phyloP scores from a whole-genome alignment of 805 yeast species.

The Danielozyma ontarioensis region DNA sequence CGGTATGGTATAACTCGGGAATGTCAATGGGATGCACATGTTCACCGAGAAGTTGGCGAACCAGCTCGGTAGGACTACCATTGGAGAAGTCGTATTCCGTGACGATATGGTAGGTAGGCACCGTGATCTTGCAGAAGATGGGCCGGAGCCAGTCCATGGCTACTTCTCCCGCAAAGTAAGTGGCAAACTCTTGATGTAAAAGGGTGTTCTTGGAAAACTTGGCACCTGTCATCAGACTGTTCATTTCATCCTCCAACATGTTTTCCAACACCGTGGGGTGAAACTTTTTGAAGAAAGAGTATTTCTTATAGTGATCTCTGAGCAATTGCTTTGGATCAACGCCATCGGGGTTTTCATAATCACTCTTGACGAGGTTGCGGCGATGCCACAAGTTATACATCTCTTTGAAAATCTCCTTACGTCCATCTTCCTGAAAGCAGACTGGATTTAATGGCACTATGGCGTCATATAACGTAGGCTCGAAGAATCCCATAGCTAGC shows the following conservation, averaged over 20 bases:
- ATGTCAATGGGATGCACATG: constrained; percentile 2
- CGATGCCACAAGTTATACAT: background rate
- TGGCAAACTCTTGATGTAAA: background rate
- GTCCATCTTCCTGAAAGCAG: background rate
- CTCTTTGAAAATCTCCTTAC: background rate
- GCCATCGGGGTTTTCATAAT: background rate
- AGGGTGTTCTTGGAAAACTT: background rate
- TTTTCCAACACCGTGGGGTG: background rate
- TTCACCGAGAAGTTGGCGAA: too few relatives aligned
- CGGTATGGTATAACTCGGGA: background rate
- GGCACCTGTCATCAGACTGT: background rate
- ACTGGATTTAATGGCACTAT: constrained; percentile 9
- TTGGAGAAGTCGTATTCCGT: too few relatives aligned
- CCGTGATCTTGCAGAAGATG: background rate
- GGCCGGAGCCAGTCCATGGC: background rate
- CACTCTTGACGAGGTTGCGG: constrained; percentile 1
- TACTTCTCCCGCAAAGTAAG: background rate
- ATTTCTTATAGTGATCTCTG: background rate
- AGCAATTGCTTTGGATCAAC: background rate
- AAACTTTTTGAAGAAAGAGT: background rate
- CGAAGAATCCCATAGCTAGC: constrained; percentile 2
- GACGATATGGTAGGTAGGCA: background rate
- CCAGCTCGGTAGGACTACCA: too few relatives aligned
- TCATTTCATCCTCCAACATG: constrained; percentile 1
- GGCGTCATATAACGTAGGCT: constrained; percentile 6